These are phyloP conservation scores for Cytospora piceae DNA, from an alignment of 2,329 filamentous ascomycete genomes.

Conservation along the genomic window DNA sequence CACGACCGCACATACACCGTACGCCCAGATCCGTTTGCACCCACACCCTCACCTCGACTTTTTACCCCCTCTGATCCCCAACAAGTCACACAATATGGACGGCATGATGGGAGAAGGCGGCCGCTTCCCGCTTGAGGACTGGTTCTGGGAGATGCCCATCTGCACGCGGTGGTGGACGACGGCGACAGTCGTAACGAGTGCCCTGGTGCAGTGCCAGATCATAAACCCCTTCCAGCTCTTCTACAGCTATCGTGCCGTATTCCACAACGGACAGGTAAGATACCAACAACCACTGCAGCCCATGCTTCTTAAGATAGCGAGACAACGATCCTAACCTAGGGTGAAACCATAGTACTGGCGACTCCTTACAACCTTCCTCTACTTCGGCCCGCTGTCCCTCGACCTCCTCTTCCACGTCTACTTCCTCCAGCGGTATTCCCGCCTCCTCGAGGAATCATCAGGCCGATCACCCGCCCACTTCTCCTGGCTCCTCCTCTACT, in stretches of 20 bases:
- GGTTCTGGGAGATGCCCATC: constrained; percentile 98
- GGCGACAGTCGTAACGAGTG: constrained; percentile 83
- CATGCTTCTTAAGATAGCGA: background rate
- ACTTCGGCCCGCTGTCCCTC: constrained; percentile 92
- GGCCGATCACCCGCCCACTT: constrained; percentile 90
- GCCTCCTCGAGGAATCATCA: constrained; percentile 93
- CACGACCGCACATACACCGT: background rate
- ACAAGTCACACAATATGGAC: constrained; percentile 49
- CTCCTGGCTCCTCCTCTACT: constrained; percentile 90
- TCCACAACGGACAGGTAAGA: constrained; percentile 84
- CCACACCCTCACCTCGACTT: background rate
- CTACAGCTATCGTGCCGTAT: constrained; percentile 92
- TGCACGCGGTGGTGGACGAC: constrained; percentile 98
- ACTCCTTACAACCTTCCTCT: constrained; percentile 92
- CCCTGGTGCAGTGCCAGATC: constrained; percentile 90
- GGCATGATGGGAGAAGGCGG: constrained; percentile 63
- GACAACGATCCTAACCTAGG: constrained; percentile 6
- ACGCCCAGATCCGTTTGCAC: background rate
- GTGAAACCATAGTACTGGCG: constrained; percentile 79
- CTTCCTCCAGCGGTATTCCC: constrained; percentile 95
- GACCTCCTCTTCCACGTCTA: constrained; percentile 98
- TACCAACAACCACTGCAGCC: constrained; percentile 6
- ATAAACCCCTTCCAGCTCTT: constrained; percentile 94
- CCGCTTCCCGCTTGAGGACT: constrained; percentile 84
- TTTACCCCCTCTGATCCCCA: background rate